Percentiles rank a stretch among this genome's conserved stretches.
phyloP scores from a whole-genome alignment of 257 asterid species.

The Buddleja alternifolia region DNA sequence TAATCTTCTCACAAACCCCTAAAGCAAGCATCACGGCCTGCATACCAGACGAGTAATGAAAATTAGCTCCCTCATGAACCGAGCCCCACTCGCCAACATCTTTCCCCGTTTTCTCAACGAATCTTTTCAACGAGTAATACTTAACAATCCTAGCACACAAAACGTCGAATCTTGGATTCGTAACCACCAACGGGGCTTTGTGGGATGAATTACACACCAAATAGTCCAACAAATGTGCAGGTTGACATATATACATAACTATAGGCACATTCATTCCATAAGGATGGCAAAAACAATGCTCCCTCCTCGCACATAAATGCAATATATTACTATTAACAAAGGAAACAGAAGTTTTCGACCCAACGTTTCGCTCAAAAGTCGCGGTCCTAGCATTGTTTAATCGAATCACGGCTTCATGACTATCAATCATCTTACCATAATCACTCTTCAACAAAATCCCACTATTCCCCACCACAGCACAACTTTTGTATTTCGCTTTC shows the following conservation, averaged over 20 bases:
- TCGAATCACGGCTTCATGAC: conserved; percentile 80
- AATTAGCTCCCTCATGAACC: conserved; percentile 68
- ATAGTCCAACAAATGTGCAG: conserved; percentile 85
- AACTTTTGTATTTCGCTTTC: conserved; percentile 48
- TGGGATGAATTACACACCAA: conserved; percentile 79
- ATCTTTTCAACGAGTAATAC: conserved; percentile 77
- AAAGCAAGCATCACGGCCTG: conserved; percentile 88
- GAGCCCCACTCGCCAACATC: conserved; percentile 63
- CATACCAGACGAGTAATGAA: conserved; percentile 97
- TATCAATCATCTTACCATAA: conserved; percentile 65
- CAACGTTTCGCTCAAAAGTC: conserved; percentile 69
- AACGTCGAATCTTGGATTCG: conserved; percentile 76
- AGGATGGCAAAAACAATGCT: conserved; percentile 90
- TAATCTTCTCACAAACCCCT: conserved; percentile 86
- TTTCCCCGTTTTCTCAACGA: conserved; percentile 54
- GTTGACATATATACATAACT: conserved; percentile 85
- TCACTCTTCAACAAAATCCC: conserved; percentile 69
- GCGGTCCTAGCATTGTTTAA: conserved; percentile 75
- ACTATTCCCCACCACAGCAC: conserved; percentile 97
- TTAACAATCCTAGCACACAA: conserved; percentile 77
- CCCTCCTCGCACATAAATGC: conserved; percentile 77
- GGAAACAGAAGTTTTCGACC: conserved; percentile 72
- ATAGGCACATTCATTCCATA: conserved; percentile 75
- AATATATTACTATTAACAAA: conserved; percentile 88
- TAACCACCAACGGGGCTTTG: conserved; percentile 62